These are phyloP conservation scores for Eucalyptus microcorys DNA, from an alignment of 345 rosid genomes.

Conservation along the genomic window DNA sequence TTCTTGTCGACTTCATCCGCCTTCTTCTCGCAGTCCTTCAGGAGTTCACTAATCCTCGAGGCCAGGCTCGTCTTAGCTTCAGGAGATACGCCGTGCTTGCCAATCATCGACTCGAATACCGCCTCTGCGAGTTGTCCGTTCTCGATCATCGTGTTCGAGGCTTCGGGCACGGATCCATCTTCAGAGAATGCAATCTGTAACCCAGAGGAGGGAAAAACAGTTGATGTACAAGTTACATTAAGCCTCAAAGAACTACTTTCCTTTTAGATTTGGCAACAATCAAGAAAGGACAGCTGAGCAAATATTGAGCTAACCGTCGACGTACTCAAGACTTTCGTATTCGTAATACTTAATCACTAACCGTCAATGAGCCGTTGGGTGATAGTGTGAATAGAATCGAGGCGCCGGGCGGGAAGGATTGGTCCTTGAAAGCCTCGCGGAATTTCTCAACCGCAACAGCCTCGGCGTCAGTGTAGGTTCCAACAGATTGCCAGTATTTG, in stretches of 20 bases:
- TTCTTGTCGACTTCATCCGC: background rate
- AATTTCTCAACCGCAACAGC: slow-evolving; percentile 62
- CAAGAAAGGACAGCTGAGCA: background rate
- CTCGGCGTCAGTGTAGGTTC: slow-evolving; percentile 60
- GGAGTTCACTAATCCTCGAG: slow-evolving; percentile 26
- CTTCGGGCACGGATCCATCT: slow-evolving; percentile 44
- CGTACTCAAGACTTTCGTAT: background rate
- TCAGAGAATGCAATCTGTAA: slow-evolving; percentile 56
- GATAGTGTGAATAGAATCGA: slow-evolving; percentile 63
- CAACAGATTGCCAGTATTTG: slow-evolving; percentile 56
- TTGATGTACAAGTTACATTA: background rate
- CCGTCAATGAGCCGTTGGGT: slow-evolving; percentile 45
- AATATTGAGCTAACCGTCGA: background rate
- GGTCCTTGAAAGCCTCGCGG: slow-evolving; percentile 37
- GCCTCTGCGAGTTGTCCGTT: slow-evolving; percentile 59
- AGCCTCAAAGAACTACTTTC: background rate
- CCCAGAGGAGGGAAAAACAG: background rate
- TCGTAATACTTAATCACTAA: background rate
- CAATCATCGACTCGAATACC: slow-evolving; percentile 60
- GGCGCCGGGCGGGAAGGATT: slow-evolving; percentile 54
- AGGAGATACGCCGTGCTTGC: slow-evolving; percentile 76
- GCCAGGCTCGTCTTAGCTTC: slow-evolving; percentile 41
- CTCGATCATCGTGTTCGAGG: slow-evolving; percentile 33
- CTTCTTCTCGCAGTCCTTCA: background rate
- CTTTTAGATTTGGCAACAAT: background rate